Evolutionary conservation across 2,329 filamentous ascomycete species (phyloP).

Genomic region (Hypoxylon sp.): DNA sequence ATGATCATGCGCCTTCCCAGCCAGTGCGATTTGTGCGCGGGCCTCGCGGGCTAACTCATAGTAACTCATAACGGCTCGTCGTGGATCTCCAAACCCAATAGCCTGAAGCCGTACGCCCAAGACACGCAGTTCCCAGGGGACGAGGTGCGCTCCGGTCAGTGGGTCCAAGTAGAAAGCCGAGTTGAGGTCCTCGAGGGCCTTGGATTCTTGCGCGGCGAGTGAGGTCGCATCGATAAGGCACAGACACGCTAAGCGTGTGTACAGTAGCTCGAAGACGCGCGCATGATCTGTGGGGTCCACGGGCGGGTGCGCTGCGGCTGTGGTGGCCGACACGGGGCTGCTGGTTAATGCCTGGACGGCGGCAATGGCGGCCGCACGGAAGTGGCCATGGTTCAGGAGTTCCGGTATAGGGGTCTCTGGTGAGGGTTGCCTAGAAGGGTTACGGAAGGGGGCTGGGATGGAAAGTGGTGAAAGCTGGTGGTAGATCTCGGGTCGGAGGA

Average conservation of each 20-base stretch:
- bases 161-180: constrained; percentile 70
- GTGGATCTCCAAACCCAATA: constrained; percentile 85
- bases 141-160: constrained; percentile 72
- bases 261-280: constrained; percentile 82
- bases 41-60: constrained; percentile 90
- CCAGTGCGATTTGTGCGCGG: constrained; percentile 69
- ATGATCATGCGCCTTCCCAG: constrained; percentile 62
- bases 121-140: constrained; percentile 89
- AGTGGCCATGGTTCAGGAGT: constrained; percentile 81
- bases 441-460: constrained; percentile 76
- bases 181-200: constrained; percentile 74
- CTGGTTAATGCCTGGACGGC: constrained; percentile 73
- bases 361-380: constrained; percentile 81
- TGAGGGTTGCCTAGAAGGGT: constrained; percentile 74
- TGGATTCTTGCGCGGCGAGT: constrained; percentile 77
- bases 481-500: constrained; percentile 85
- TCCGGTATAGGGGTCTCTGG: constrained; percentile 75
- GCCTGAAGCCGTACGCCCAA: constrained; percentile 87
- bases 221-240: constrained; percentile 81
- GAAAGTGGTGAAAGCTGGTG: constrained; percentile 79
- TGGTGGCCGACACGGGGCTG: constrained; percentile 57
- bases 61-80: constrained; percentile 88
- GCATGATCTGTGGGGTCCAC: constrained; percentile 70
- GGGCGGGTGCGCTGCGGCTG: constrained; percentile 53
- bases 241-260: constrained; percentile 85